phyloP scores from a whole-genome alignment of 2,329 filamentous ascomycete species.

The Rutstroemia sydowiana region DNA sequence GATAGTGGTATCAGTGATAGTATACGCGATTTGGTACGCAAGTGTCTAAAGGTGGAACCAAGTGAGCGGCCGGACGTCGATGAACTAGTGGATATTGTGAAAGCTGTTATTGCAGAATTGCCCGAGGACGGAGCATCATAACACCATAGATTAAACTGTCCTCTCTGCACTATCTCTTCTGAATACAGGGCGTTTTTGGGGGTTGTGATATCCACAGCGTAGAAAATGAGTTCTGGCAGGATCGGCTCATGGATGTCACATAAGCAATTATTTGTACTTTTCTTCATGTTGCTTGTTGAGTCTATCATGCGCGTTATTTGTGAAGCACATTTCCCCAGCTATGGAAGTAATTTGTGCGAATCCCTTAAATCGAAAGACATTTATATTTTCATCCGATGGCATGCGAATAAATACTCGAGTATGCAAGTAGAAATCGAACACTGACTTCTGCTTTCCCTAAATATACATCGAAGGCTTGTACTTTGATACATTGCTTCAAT shows the following conservation, averaged over 20 bases:
- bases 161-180: not conserved
- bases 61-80: slow-evolving; percentile 80
- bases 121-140: slow-evolving; percentile 48
- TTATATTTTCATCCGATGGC: no score
- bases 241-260: not conserved
- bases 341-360: no score
- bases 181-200: not conserved
- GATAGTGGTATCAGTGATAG: slow-evolving; percentile 61
- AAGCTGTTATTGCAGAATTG: slow-evolving; percentile 59
- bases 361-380: no score
- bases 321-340: no score
- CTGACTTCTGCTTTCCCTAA: no score
- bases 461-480: no score
- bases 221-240: not conserved
- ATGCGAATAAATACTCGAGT: no score
- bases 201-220: not conserved
- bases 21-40: slow-evolving; percentile 80
- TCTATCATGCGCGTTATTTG: no score
- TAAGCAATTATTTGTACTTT: no score
- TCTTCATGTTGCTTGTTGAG: no score
- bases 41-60: slow-evolving; percentile 80
- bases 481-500: no score
- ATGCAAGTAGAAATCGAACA: no score
- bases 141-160: not conserved
- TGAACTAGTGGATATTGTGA: slow-evolving; percentile 73